Conservation (phyloP, 2,329 filamentous ascomycete genomes). For the Apiospora kogelbergensis region DNA sequence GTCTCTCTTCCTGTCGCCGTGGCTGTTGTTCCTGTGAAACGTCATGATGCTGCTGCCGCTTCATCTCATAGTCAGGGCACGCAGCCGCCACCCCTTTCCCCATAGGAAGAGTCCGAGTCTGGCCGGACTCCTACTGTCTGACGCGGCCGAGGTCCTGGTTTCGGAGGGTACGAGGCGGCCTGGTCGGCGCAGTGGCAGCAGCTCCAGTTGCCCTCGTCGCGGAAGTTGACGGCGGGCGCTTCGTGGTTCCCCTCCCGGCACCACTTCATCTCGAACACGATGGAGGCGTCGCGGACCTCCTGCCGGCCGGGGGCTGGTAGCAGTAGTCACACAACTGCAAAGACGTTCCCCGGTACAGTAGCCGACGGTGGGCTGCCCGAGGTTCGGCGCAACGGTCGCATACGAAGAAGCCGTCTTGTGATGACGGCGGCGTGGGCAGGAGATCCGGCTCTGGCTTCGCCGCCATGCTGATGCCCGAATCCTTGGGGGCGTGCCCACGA, state of each 20-base stretch:
- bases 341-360: neutral
- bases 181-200: neutral
- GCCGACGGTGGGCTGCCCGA: neutral
- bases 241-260: neutral
- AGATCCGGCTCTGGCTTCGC: neutral
- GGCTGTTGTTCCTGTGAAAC: neutral
- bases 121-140: neutral
- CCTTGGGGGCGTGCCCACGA: neutral
- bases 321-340: neutral
- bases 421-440: neutral
- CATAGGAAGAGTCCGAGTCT: neutral
- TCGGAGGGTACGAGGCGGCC: neutral
- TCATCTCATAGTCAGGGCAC: no score
- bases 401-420: neutral
- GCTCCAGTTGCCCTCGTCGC: neutral
- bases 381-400: neutral
- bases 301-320: neutral
- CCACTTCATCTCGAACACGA: conserved; percentile 1
- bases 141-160: neutral
- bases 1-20: neutral
- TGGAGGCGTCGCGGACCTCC: neutral
- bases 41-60: neutral
- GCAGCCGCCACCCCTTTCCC: neutral
- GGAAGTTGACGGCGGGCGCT: neutral
- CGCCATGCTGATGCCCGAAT: neutral